Conservation (phyloP, 768 basidiomycete genomes). For the Rhizopogon vinicolor region DNA sequence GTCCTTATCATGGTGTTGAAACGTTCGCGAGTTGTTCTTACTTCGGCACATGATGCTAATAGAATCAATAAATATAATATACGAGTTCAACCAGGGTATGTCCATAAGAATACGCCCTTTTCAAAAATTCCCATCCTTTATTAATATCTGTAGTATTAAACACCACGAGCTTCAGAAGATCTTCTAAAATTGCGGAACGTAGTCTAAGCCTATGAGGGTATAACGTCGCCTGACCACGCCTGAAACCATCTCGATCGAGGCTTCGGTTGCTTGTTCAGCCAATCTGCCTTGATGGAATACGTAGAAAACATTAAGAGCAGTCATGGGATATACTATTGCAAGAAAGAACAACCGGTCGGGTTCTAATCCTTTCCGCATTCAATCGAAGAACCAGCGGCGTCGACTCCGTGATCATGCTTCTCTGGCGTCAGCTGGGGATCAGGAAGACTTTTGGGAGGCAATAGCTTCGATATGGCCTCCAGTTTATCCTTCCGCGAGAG, state of each 20-base stretch:
- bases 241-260: conserved; percentile 9
- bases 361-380: conserved; percentile 16
- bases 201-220: conserved; percentile 13
- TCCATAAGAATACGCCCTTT: too few species aligned
- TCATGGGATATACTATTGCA: neutral
- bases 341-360: neutral
- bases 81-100: too few species aligned
- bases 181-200: conserved; percentile 10
- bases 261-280: conserved; percentile 13
- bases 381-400: conserved; percentile 15
- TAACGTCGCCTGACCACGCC: conserved; percentile 7
- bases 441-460: conserved; percentile 6
- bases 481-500: conserved; percentile 16
- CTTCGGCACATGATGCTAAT: too few species aligned
- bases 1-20: too few species aligned
- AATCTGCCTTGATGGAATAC: conserved; percentile 8
- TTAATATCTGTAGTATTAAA: too few species aligned
- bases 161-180: conserved; percentile 17
- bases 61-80: too few species aligned
- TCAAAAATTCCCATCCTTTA: too few species aligned
- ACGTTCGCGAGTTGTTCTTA: too few species aligned
- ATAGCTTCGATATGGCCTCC: conserved; percentile 10
- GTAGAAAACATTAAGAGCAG: conserved; percentile 6
- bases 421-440: conserved; percentile 10
- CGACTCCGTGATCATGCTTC: conserved; percentile 18